These are phyloP conservation scores for Nakazawaea wickerhamii DNA, from an alignment of 805 yeast species.

Conservation along the genomic window DNA sequence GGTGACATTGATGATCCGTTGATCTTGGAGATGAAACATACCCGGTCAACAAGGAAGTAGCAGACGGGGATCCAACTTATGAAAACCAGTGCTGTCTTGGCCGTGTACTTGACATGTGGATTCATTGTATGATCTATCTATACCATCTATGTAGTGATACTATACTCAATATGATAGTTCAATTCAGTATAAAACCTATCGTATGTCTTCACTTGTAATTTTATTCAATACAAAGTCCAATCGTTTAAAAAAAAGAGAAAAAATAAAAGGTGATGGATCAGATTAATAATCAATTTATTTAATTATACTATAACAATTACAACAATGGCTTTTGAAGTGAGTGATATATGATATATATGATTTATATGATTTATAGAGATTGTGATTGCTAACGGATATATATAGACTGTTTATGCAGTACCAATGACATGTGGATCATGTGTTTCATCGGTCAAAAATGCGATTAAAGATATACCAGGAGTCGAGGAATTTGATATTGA, in stretches of 20 bases:
- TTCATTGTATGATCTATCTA: background rate
- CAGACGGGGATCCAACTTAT: constrained; percentile 79
- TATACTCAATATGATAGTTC: too few species aligned
- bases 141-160: too few species aligned
- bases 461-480: constrained; percentile 47
- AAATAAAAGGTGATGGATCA: too few species aligned
- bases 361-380: too few species aligned
- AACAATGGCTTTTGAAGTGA: constrained; percentile 13
- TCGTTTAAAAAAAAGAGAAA: too few species aligned
- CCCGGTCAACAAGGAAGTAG: constrained; percentile 62
- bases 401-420: constrained; percentile 76
- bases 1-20: constrained; percentile 89
- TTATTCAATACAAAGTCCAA: too few species aligned
- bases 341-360: constrained; percentile 2
- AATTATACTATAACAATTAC: too few species aligned
- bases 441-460: constrained; percentile 50
- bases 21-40: constrained; percentile 66
- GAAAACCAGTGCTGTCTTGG: constrained; percentile 29
- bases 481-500: constrained; percentile 51
- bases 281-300: too few species aligned
- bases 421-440: constrained; percentile 78
- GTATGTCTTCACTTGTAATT: too few species aligned
- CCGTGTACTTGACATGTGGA: constrained; percentile 21
- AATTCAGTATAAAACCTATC: too few species aligned
- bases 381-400: too few species aligned